A percentile compares a stretch with the other conserved stretches of the same genome.
phyloP scores from a whole-genome alignment of 768 basidiomycete species.

The Leccinum disarticulatum region DNA sequence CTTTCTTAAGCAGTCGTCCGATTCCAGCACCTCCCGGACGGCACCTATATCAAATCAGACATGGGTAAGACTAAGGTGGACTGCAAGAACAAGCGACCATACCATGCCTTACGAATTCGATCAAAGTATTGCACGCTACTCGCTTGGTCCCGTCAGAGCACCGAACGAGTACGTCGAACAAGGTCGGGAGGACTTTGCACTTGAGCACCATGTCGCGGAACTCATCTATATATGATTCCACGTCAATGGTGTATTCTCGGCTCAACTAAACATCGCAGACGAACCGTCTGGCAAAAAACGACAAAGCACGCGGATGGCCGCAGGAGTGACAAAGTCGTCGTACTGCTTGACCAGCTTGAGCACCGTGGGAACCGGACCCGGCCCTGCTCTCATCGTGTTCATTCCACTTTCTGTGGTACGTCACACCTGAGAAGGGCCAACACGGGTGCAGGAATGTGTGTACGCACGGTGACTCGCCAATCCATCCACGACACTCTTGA shows the following conservation, averaged over 20 bases:
- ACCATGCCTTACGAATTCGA: slow-evolving; percentile 21
- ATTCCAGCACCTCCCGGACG: slow-evolving; percentile 1
- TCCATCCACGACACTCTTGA: slow-evolving; percentile 21
- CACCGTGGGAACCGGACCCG: slow-evolving; percentile 12
- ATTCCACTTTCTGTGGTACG: slow-evolving; percentile 5
- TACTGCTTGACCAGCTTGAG: slow-evolving; percentile 19
- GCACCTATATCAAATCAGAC: slow-evolving; percentile 9
- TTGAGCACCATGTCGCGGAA: slow-evolving; percentile 20
- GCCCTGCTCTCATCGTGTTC: slow-evolving; percentile 4
- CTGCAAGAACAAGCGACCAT: neutral
- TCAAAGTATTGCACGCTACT: slow-evolving; percentile 12
- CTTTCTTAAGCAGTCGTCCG: slow-evolving; percentile 7
- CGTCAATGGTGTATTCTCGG: slow-evolving; percentile 1
- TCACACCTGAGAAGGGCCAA: neutral
- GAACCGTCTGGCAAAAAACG: slow-evolving; percentile 25
- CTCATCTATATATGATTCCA: slow-evolving; percentile 11
- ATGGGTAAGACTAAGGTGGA: neutral
- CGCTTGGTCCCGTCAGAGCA: slow-evolving; percentile 23
- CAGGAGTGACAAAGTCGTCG: slow-evolving; percentile 32
- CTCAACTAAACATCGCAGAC: neutral
- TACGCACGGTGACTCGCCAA: slow-evolving; percentile 17
- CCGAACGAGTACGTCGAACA: slow-evolving; percentile 22
- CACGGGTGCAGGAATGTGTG: neutral
- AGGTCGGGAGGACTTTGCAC: slow-evolving; percentile 12
- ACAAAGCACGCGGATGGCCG: slow-evolving; percentile 26